A percentile compares a stretch with the other conserved stretches of the same genome.
Conservation (phyloP, 106 monocot species). For the Apostasia ramifera region DNA sequence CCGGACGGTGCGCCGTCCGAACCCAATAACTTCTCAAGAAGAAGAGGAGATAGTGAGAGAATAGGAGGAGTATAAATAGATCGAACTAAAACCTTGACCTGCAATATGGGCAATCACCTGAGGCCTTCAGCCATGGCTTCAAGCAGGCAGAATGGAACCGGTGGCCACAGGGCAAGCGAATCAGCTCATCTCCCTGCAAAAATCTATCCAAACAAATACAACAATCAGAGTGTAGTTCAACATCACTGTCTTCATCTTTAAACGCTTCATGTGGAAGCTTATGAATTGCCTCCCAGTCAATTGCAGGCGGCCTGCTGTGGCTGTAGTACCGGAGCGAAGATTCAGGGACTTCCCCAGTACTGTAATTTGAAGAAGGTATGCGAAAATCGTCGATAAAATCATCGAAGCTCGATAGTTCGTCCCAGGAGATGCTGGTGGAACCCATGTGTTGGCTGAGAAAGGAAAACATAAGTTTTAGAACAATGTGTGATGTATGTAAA, state of each 20-base stretch:
- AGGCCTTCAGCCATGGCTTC: conserved; percentile 48
- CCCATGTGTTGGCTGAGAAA: conserved; percentile 17
- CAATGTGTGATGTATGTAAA: not conserved
- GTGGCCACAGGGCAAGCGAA: conserved; percentile 48
- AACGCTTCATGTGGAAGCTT: conserved; percentile 38
- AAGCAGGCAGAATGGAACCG: conserved; percentile 59
- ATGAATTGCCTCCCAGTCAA: conserved; percentile 27
- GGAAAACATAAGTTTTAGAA: not conserved
- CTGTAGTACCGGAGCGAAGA: not conserved
- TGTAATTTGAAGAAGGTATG: not conserved
- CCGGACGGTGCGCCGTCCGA: too few species aligned
- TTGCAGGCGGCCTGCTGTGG: conserved; percentile 35
- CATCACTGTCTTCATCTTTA: conserved; percentile 6
- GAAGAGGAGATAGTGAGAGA: too few species aligned
- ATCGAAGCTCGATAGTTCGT: conserved; percentile 16
- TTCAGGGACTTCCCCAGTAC: not conserved
- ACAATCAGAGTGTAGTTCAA: conserved; percentile 28
- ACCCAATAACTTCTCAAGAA: too few species aligned
- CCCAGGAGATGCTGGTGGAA: conserved; percentile 8
- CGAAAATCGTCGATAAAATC: conserved; percentile 12
- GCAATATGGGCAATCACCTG: conserved; percentile 87
- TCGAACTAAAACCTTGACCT: conserved; percentile 19
- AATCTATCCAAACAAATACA: conserved; percentile 71
- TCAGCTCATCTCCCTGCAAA: conserved; percentile 37
- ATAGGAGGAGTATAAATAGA: too few species aligned